These are phyloP conservation scores for Aspergillus neotritici DNA, from an alignment of 2,329 filamentous ascomycete species.

Conservation along the genomic window DNA sequence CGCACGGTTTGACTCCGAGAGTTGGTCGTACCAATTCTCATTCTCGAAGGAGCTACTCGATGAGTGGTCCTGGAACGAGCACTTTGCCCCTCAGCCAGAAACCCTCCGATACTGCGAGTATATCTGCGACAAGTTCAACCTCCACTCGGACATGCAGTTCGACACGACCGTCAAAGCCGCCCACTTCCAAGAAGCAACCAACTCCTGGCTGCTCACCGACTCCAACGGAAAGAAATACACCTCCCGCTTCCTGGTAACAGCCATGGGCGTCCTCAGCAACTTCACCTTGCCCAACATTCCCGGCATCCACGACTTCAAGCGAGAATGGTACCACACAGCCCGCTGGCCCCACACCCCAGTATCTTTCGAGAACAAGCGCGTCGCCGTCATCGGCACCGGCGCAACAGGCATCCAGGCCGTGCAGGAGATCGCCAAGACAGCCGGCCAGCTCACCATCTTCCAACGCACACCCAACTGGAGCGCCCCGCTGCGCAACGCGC, in stretches of 20 bases:
- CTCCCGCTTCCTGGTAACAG: slow-evolving; percentile 32
- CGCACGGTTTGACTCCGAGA: slow-evolving; percentile 45
- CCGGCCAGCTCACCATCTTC: slow-evolving; percentile 17
- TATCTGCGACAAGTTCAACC: slow-evolving; percentile 27
- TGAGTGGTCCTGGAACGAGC: slow-evolving; percentile 32
- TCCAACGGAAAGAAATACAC: slow-evolving; percentile 18
- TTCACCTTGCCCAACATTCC: slow-evolving; percentile 35
- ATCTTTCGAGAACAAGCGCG: slow-evolving; percentile 31
- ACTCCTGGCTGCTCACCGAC: slow-evolving; percentile 28
- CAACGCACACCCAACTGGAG: slow-evolving; percentile 23
- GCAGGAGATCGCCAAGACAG: slow-evolving; percentile 15
- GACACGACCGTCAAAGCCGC: slow-evolving; percentile 33
- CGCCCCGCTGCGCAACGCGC: slow-evolving; percentile 19
- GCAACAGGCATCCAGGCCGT: slow-evolving; percentile 38
- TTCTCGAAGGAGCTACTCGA: slow-evolving; percentile 18
- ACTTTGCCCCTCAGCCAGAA: slow-evolving; percentile 33
- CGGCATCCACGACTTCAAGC: slow-evolving; percentile 35
- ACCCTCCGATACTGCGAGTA: slow-evolving; percentile 31
- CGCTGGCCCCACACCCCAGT: slow-evolving; percentile 34
- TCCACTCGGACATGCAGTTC: slow-evolving; percentile 38
- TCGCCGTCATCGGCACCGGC: slow-evolving; percentile 41
- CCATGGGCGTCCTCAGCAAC: slow-evolving; percentile 36
- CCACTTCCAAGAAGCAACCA: slow-evolving; percentile 25
- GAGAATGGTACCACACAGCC: slow-evolving; percentile 37
- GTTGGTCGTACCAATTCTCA: slow-evolving; percentile 38